A percentile compares a stretch with the other conserved stretches of the same genome.
phyloP scores from a whole-genome alignment of 78 protist genomes.

The slime mould (Dictyostelium discoideum) region DNA sequence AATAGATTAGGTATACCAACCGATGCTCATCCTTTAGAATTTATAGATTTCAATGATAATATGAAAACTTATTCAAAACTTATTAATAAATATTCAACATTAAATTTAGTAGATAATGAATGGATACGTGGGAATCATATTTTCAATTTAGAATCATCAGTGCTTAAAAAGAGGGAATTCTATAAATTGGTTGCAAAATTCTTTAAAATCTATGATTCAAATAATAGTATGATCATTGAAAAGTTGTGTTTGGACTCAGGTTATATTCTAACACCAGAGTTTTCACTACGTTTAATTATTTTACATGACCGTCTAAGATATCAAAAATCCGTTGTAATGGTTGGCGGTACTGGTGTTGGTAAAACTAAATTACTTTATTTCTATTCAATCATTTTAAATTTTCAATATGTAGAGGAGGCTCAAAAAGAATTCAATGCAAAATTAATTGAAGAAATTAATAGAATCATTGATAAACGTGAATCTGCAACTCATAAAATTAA shows the following conservation, averaged over 20 bases:
- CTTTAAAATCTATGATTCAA: slow-evolving; percentile 13
- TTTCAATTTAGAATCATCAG: neutral
- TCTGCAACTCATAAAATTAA: neutral
- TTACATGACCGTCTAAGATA: slow-evolving; percentile 39
- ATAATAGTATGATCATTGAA: slow-evolving; percentile 5
- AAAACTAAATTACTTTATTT: slow-evolving; percentile 61
- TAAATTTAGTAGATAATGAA: neutral
- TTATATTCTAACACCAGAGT: slow-evolving; percentile 74
- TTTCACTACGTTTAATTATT: slow-evolving; percentile 56
- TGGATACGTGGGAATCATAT: neutral
- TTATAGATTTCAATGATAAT: slow-evolving; percentile 18
- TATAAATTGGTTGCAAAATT: slow-evolving; percentile 30
- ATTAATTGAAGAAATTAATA: neutral
- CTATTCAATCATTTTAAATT: slow-evolving; percentile 62
- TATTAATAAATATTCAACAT: neutral
- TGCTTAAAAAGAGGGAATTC: neutral
- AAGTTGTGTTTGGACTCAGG: slow-evolving; percentile 29
- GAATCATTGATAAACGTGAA: neutral
- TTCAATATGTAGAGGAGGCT: slow-evolving; percentile 7
- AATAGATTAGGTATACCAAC: slow-evolving; percentile 5
- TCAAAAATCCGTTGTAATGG: slow-evolving; percentile 36
- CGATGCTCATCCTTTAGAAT: neutral
- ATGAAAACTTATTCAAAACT: neutral
- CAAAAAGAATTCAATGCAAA: neutral
- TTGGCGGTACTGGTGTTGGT: slow-evolving; percentile 85